phyloP scores from a whole-genome alignment of 2,329 filamentous ascomycete species.

The Clarireedia sp. region DNA sequence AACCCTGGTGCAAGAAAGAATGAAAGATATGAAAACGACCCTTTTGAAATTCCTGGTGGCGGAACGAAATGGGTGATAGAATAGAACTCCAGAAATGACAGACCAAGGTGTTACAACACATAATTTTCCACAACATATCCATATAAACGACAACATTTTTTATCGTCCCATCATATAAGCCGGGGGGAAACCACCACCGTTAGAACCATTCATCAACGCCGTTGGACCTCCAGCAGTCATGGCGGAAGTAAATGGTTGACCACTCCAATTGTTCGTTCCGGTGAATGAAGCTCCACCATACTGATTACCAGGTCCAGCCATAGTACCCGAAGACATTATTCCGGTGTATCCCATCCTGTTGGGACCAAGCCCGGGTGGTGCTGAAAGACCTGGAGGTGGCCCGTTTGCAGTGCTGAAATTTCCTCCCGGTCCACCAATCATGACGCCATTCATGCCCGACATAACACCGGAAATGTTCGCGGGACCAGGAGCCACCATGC shows the following conservation, averaged over 20 bases:
- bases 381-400: conserved; percentile 73
- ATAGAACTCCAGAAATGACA: conserved; percentile 17
- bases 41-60: conserved; percentile 2
- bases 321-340: conserved; percentile 18
- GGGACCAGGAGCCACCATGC: conserved; percentile 29
- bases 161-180: conserved; percentile 32
- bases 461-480: conserved; percentile 37
- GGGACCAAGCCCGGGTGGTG: conserved; percentile 62
- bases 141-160: conserved; percentile 9
- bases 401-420: conserved; percentile 39
- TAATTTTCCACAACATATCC: background rate
- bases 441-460: conserved; percentile 51
- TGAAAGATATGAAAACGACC: conserved; percentile 11
- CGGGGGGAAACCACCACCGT: conserved; percentile 25
- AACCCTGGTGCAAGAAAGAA: conserved; percentile 19
- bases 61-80: background rate
- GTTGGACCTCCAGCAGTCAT: conserved; percentile 27
- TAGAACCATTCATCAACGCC: conserved; percentile 25
- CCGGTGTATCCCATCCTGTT: conserved; percentile 23
- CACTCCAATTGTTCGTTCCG: conserved; percentile 25
- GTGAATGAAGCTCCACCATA: conserved; percentile 22
- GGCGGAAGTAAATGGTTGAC: conserved; percentile 20
- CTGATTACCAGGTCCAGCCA: conserved; percentile 19
- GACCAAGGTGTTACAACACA: background rate
- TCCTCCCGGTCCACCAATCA: conserved; percentile 32